phyloP scores from a whole-genome alignment of 352 stramenopile genomes.

The Phytophthora aleatoria region DNA sequence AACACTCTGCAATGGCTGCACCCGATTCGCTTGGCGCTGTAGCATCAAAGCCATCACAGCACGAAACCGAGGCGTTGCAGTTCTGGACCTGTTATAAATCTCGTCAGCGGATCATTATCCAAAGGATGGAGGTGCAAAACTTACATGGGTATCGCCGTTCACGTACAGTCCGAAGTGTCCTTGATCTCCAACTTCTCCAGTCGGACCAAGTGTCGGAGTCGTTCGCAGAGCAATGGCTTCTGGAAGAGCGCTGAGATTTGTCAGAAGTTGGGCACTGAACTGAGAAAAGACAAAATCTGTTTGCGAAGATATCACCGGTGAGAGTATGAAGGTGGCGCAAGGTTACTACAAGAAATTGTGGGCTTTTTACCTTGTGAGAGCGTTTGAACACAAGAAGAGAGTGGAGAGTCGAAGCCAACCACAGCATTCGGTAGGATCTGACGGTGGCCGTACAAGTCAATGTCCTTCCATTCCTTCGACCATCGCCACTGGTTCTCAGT shows the following conservation, averaged over 20 bases:
- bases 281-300: conserved; percentile 80
- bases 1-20: conserved; percentile 32
- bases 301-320: background rate
- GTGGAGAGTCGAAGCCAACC: conserved; percentile 47
- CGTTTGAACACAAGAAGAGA: conserved; percentile 58
- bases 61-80: conserved; percentile 88
- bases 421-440: conserved; percentile 52
- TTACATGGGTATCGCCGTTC: conserved; percentile 84
- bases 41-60: conserved; percentile 76
- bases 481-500: conserved; percentile 63
- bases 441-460: conserved; percentile 90
- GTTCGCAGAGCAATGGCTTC: conserved; percentile 36
- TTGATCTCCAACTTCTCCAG: conserved; percentile 86
- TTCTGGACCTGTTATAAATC: conserved; percentile 73
- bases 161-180: conserved; percentile 91
- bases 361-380: conserved; percentile 40
- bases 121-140: background rate
- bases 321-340: background rate
- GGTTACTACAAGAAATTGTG: background rate
- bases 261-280: conserved; percentile 76
- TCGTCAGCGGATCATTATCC: conserved; percentile 1
- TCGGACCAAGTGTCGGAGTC: conserved; percentile 72
- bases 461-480: conserved; percentile 46
- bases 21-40: conserved; percentile 10
- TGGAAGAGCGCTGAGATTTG: conserved; percentile 68